Base-by-base conservation (phyloP, 768 basidiomycete species). In the Mycena haematopus region DNA sequence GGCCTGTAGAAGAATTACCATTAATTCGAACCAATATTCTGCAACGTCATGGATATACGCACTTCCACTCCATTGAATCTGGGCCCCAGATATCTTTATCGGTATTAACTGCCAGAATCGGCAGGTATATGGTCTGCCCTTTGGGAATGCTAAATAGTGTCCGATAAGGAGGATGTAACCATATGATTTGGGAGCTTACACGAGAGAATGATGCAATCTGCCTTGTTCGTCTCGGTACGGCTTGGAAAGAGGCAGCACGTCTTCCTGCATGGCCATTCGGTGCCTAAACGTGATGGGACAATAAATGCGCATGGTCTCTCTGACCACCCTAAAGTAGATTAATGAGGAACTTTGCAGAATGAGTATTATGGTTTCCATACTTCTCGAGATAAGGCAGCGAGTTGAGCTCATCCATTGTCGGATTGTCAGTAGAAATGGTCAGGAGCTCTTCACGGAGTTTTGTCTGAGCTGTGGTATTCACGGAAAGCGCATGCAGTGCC, bases 1-100 rank as follows among this genome's bases (percentile, higher is more conserved):
- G 89, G 89, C 65, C 86, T 90, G 62, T 21, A 17, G 55, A 21
- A 45, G 33, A 47, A 25, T 17, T 40, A n/a, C 29, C 17, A 46
- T 42, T n/a, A n/a, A n/a, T n/a, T n/a, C 10, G 25, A 17, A 17
- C 15, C 9, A 21, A 22, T 31, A 44, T 6, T 27, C 6, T n/a
- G 27, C 9, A 42, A 27, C 8, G 24, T 1, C 21, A 47, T 13
- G 21, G 19, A 29, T 21, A 57, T 21, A 57, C 79, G 52, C 57
- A 86, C 87, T 72, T 84, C 79, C 90, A 91, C 50, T 86, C 82
- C n/a, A 60, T 52, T 0, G 86, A 83, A 69, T 91, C 88, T 11
- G 81, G 76, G 9, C 90, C 89, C 88, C 89, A 91, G 0, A 89
- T 70, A 8, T 71, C 74, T 62, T 79, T 78, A 10, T 79, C 77